phyloP scores from a whole-genome alignment of 2,329 filamentous ascomycete genomes.

The Pseudogymnoascus destructans region DNA sequence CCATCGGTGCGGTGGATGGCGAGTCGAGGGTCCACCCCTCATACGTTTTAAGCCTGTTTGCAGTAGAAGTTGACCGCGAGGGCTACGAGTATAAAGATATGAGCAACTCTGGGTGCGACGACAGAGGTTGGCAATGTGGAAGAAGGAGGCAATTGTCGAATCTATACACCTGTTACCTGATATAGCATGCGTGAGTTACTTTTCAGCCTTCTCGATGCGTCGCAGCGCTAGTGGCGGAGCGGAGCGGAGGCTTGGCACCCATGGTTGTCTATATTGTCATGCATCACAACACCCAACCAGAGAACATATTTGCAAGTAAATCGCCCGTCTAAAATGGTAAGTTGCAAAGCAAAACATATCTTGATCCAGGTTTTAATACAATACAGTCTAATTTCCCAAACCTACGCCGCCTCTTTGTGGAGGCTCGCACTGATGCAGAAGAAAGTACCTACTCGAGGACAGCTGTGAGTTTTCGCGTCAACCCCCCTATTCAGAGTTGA shows the following conservation, averaged over 20 bases:
- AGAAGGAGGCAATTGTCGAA: background rate
- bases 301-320: background rate
- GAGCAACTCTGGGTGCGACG: constrained; percentile 1
- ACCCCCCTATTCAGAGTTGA: background rate
- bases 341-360: background rate
- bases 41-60: constrained; percentile 21
- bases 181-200: background rate
- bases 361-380: background rate
- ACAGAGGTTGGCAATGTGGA: background rate
- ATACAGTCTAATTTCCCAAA: constrained; percentile 59
- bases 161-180: constrained; percentile 2
- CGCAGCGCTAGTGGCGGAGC: background rate
- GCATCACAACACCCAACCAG: background rate
- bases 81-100: background rate
- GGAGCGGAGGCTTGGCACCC: background rate
- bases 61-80: background rate
- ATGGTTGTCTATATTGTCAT: background rate
- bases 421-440: constrained; percentile 82
- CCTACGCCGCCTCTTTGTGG: constrained; percentile 88
- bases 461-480: constrained; percentile 48
- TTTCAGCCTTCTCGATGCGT: constrained; percentile 6
- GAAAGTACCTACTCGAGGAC: constrained; percentile 89
- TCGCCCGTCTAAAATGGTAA: background rate
- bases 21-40: constrained; percentile 27
- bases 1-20: constrained; percentile 47